Evolutionary conservation across 768 basidiomycete genomes (phyloP).

Genomic region (Amanita jacksonii): DNA sequence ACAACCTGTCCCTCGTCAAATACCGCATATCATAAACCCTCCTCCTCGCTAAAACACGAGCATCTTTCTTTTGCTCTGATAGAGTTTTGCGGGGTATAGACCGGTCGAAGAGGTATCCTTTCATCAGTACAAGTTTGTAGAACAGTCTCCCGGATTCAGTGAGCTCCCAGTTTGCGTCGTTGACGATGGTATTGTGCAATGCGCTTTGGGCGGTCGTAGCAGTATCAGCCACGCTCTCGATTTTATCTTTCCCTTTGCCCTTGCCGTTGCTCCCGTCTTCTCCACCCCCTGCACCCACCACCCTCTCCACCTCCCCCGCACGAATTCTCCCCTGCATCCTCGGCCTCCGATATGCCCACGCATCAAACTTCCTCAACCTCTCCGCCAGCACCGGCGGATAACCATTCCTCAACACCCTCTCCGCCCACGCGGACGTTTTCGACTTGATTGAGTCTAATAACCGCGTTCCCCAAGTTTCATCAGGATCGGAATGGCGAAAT

Average conservation of each 20-base stretch:
- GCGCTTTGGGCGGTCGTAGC: not conserved
- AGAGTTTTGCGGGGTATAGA: constrained; percentile 1
- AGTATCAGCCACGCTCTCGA: not conserved
- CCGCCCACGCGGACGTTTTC: constrained; percentile 26
- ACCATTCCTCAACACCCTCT: constrained; percentile 18
- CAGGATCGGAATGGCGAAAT: too few relatives aligned
- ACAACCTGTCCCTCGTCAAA: constrained; percentile 20
- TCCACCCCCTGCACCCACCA: too few relatives aligned
- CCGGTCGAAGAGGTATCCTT: constrained; percentile 29
- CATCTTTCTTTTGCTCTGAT: not conserved
- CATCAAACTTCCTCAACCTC: constrained; percentile 15
- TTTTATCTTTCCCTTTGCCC: not conserved
- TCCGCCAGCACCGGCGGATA: constrained; percentile 25
- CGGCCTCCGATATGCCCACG: constrained; percentile 8
- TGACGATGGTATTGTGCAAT: not conserved
- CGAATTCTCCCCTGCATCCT: not conserved
- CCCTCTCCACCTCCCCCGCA: too few relatives aligned
- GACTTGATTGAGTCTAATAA: constrained; percentile 14
- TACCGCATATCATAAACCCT: constrained; percentile 28
- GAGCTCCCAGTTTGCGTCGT: constrained; percentile 15
- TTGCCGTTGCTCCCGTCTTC: constrained; percentile 7
- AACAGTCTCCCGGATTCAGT: constrained; percentile 27
- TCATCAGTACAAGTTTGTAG: constrained; percentile 32
- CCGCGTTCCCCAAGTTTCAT: constrained; percentile 4
- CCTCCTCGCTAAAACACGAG: constrained; percentile 16